Evolutionary conservation across 331 rosid genomes (phyloP), one percentile per base, ranked within the genome.

Genomic region (Erythrophleum ivorense): DNA sequence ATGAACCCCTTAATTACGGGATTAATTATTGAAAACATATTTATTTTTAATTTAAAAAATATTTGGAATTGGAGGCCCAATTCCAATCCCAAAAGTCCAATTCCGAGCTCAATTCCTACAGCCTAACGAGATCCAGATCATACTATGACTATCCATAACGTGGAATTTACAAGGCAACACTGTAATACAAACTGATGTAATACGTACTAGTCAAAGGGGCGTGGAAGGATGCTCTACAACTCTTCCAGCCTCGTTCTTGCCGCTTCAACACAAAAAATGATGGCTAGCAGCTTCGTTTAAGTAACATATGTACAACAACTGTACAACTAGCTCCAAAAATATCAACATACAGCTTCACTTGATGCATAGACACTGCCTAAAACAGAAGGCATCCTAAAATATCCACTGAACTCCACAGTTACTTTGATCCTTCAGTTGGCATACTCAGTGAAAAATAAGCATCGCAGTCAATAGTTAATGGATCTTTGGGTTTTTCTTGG

Each of bases 191-290:
- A 73, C 64, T 11, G 36, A 24, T n/a, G 67, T n/a, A n/a, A n/a
- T n/a, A n/a, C n/a, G n/a, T n/a, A n/a, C 75, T 40, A n/a, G 74
- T 48, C 33, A 45, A 78, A 85, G 34, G 31, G 79, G 38, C 45
- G 19, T 2, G 69, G 58, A 16, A 71, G 34, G 19, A 10, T 76
- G 81, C 65, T 72, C 21, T 64, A 15, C 78, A 85, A 52, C 78
- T 58, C 62, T 31, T 63, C 79, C 76, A 65, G 48, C 9, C 48
- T 2, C 16, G 40, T 52, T 82, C 16, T 74, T 78, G 84, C 77
- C 75, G 62, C 59, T 82, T 75, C 80, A 75, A 82, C 71, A 79
- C 86, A 33, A 62, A 63, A 33, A 63, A 33, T 18, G 33, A 67
- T 13, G 72, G 57, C 78, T 16, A 41, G 38, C 72, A 83, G 83